A percentile compares a stretch with the other conserved stretches of the same genome.
These are phyloP conservation scores for Bipolaris oryzae DNA, from an alignment of 2,329 filamentous ascomycete genomes.

Conservation along the genomic window DNA sequence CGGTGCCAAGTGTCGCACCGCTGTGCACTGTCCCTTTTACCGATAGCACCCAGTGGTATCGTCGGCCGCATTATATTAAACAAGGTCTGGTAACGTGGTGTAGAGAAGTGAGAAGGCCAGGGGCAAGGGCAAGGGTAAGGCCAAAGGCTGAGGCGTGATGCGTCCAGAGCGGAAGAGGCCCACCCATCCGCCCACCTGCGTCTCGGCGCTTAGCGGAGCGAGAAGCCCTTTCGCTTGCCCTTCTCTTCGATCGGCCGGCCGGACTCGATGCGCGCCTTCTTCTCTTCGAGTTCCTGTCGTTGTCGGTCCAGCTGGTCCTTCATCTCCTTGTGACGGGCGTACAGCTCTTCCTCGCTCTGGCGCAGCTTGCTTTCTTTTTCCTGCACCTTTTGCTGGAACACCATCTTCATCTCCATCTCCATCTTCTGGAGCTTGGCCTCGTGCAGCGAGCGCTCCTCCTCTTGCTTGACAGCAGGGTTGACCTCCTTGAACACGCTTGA, in stretches of 20 bases:
- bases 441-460: conserved; percentile 96
- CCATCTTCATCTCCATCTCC: conserved; percentile 99
- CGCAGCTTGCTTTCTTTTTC: conserved; percentile 99
- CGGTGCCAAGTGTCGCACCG: conserved; percentile 38
- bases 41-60: conserved; percentile 51
- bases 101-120: conserved; percentile 39
- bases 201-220: conserved; percentile 73
- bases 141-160: conserved; percentile 35
- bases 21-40: conserved; percentile 46
- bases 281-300: conserved; percentile 93
- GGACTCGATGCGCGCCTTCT: conserved; percentile 94
- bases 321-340: conserved; percentile 98
- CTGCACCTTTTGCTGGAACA: conserved; percentile 99
- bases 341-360: conserved; percentile 98
- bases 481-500: conserved; percentile 99
- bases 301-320: conserved; percentile 98
- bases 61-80: conserved; percentile 50
- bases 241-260: conserved; percentile 96
- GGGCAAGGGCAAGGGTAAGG: neutral
- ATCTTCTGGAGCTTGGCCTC: conserved; percentile 99
- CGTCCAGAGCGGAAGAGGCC: conserved; percentile 27
- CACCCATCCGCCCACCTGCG: conserved; percentile 17
- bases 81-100: conserved; percentile 49
- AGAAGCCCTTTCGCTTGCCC: conserved; percentile 99
- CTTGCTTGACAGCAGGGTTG: conserved; percentile 99